These are phyloP conservation scores for Candida qinlingensis DNA, from an alignment of 805 yeast species.

Conservation along the genomic window DNA sequence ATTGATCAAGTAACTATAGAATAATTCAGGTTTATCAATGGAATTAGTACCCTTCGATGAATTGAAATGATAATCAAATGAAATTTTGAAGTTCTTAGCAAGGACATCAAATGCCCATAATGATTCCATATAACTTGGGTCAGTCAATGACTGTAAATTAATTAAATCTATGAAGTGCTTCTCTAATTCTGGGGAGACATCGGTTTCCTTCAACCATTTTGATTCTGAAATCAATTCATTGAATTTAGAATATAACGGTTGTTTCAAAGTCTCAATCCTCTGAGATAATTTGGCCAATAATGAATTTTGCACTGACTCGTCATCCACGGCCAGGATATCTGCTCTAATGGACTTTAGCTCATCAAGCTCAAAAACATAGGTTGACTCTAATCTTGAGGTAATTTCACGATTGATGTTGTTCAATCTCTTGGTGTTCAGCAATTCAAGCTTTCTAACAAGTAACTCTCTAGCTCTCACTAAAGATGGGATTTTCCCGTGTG, in stretches of 20 bases:
- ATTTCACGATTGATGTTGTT: neutral
- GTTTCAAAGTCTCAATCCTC: constrained; percentile 9
- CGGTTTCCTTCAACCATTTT: constrained; percentile 15
- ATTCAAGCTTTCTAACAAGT: constrained; percentile 1
- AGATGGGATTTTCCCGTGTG: constrained; percentile 16
- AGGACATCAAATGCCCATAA: constrained; percentile 48
- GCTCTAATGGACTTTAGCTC: constrained; percentile 9
- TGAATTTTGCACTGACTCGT: neutral
- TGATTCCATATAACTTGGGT: constrained; percentile 30
- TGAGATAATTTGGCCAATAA: constrained; percentile 6
- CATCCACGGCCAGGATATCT: constrained; percentile 1
- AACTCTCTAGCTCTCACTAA: constrained; percentile 15
- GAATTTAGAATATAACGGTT: constrained; percentile 6
- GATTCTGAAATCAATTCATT: constrained; percentile 9
- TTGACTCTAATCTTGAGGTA: neutral
- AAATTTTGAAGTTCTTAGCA: constrained; percentile 38
- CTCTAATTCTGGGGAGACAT: neutral
- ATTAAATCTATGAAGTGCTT: constrained; percentile 9
- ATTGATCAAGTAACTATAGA: constrained; percentile 42
- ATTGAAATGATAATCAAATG: constrained; percentile 54
- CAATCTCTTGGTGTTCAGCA: neutral
- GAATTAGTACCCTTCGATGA: constrained; percentile 38
- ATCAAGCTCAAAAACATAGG: constrained; percentile 12
- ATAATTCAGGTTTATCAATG: constrained; percentile 47
- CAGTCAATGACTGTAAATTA: constrained; percentile 15